Conservation (phyloP, 2,329 filamentous ascomycete genomes). For the Trichophyton mentagrophytes region DNA sequence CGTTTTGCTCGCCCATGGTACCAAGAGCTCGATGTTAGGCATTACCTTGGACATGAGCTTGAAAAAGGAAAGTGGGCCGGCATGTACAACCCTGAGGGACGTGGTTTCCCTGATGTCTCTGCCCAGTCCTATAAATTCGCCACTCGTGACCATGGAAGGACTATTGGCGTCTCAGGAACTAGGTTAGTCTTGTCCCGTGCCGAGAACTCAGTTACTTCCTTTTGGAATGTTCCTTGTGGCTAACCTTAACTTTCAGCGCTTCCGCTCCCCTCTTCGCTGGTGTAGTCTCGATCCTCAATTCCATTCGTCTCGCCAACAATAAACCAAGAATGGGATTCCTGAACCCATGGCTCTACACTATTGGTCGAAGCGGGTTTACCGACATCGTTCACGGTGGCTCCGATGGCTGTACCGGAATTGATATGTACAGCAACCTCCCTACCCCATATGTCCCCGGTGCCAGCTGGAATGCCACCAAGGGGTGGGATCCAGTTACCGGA, state of each 20-base stretch:
- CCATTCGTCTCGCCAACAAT: constrained; percentile 44
- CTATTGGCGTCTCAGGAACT: constrained; percentile 35
- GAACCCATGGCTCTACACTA: constrained; percentile 48
- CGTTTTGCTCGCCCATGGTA: constrained; percentile 37
- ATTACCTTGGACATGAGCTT: constrained; percentile 32
- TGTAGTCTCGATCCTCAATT: constrained; percentile 54
- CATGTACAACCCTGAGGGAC: constrained; percentile 40
- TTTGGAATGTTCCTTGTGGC: constrained; percentile 5
- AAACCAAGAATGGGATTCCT: constrained; percentile 45
- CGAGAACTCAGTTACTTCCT: neutral
- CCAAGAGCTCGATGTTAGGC: constrained; percentile 33
- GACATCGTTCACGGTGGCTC: constrained; percentile 39
- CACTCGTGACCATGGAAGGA: constrained; percentile 27
- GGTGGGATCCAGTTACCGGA: constrained; percentile 41
- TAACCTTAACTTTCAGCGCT: constrained; percentile 28
- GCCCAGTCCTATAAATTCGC: constrained; percentile 39
- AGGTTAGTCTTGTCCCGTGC: constrained; percentile 20
- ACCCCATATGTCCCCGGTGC: constrained; percentile 34
- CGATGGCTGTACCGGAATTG: constrained; percentile 31
- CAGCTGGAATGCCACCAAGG: constrained; percentile 39
- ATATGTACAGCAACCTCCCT: constrained; percentile 26
- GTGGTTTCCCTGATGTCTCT: constrained; percentile 50
- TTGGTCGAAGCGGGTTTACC: constrained; percentile 33
- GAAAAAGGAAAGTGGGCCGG: constrained; percentile 28
- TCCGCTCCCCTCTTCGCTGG: constrained; percentile 50